Evolutionary conservation across 2,329 filamentous ascomycete genomes (phyloP).

Genomic region (Acrocalymma vagum): DNA sequence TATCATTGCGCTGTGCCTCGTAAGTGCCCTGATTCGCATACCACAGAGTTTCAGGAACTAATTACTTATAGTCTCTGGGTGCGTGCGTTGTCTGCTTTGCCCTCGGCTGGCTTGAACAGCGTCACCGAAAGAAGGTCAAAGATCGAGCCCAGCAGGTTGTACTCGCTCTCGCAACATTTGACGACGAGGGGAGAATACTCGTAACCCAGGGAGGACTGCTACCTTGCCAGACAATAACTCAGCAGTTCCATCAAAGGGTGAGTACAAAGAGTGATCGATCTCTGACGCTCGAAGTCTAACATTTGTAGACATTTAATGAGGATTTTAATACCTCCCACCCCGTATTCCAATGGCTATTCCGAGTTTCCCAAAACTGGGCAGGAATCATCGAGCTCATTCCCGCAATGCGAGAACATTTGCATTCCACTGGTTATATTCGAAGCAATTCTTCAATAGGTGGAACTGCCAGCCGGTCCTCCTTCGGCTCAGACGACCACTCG

Average conservation of each 20-base stretch:
- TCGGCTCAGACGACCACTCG: conserved; percentile 61
- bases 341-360: conserved; percentile 87
- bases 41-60: conserved; percentile 75
- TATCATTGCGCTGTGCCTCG: conserved; percentile 74
- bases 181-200: conserved; percentile 70
- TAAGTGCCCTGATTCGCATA: conserved; percentile 61
- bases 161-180: conserved; percentile 70
- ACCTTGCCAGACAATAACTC: conserved; percentile 79
- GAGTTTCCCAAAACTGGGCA: conserved; percentile 80
- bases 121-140: conserved; percentile 49
- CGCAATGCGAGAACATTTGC: conserved; percentile 77
- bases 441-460: conserved; percentile 21
- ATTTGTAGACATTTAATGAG: conserved; percentile 67
- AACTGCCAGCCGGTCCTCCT: conserved; percentile 26
- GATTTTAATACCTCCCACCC: conserved; percentile 79
- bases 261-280: conserved; percentile 67
- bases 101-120: conserved; percentile 46
- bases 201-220: conserved; percentile 75
- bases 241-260: conserved; percentile 53
- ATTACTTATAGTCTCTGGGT: conserved; percentile 65
- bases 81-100: conserved; percentile 49
- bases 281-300: conserved; percentile 14
- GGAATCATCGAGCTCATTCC: conserved; percentile 73
- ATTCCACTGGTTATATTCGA: conserved; percentile 50
- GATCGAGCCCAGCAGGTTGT: conserved; percentile 63